Conservation (phyloP, 2,329 filamentous ascomycete genomes). For the Penicillium sumatraense region DNA sequence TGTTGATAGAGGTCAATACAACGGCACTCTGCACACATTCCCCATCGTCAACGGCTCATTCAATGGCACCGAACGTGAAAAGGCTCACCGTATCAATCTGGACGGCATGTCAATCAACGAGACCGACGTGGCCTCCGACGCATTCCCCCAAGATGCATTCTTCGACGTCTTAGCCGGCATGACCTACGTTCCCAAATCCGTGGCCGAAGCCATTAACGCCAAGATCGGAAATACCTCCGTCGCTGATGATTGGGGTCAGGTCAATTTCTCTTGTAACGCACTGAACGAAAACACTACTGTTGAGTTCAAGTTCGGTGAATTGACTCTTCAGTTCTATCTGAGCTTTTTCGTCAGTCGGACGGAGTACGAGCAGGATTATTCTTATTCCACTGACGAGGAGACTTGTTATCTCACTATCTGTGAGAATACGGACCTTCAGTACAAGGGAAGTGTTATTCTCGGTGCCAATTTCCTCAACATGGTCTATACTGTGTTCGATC, state of each 20-base stretch:
- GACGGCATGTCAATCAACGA: constrained; percentile 4
- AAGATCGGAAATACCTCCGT: not conserved
- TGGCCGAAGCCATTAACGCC: constrained; percentile 1
- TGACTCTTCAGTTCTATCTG: too few species aligned
- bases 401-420: constrained; percentile 1
- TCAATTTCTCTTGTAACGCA: constrained; percentile 8
- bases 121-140: not conserved
- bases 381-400: not conserved
- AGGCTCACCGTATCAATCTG: constrained; percentile 8
- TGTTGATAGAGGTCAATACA: constrained; percentile 12
- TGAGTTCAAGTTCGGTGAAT: constrained; percentile 6
- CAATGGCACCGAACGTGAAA: constrained; percentile 1
- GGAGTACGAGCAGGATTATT: not conserved
- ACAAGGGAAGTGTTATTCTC: not conserved
- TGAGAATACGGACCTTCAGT: not conserved
- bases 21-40: constrained; percentile 5
- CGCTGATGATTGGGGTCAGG: constrained; percentile 3
- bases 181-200: constrained; percentile 6
- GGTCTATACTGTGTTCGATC: constrained; percentile 12
- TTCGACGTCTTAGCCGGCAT: not conserved
- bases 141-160: constrained; percentile 1
- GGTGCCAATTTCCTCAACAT: constrained; percentile 6
- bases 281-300: too few species aligned
- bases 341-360: not conserved
- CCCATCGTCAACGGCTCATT: constrained; percentile 10